Base-by-base conservation (phyloP, 257 asterid genomes). In the Avicennia marina region DNA sequence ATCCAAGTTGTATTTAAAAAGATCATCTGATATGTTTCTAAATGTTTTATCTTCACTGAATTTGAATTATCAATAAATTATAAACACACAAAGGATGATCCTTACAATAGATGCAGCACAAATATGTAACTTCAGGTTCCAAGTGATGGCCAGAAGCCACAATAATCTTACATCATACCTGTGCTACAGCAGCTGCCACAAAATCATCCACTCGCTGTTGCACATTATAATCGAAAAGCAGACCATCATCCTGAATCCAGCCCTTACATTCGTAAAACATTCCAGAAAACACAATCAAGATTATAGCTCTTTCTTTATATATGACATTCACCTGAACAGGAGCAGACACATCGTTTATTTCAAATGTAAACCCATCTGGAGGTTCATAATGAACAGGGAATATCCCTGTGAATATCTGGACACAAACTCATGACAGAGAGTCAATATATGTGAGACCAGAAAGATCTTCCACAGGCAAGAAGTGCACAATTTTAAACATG, bases 281-380 rank as follows among this genome's bases (percentile, higher is more conserved):
- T 46, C 46, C 25, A 33, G 49, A 67, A 69, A 19, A 59, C 18
- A 53, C 2, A 54, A 29, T 24, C 59, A 67, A 58, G 57, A 66
- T 38, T 13, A 42, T 6, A 53, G 26, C n/a, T 65, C 40, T 56
- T 42, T 57, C n/a, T 10, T 26, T 42, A 36, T 25, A 49, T 39
- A 41, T 17, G 41, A 48, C 38, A 64, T 47, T 8, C 61, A 86
- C 95, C 95, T 86, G 95, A 72, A 86, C 75, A 27, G 82, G 89
- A 46, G 82, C 52, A 38, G 94, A 86, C 38, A 68, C 81, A 10
- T 86, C 95, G 55, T 81, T 83, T 58, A 86, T 67, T 74, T 86
- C 95, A 77, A 86, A 86, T 2, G 85, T 26, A 64, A 83, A 86
- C 32, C 95, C 94, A 32, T 75, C 90, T 24, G 95, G 94, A 41